Conservation (phyloP, 176 grass and related monocot genomes). For the Puya raimondii region DNA sequence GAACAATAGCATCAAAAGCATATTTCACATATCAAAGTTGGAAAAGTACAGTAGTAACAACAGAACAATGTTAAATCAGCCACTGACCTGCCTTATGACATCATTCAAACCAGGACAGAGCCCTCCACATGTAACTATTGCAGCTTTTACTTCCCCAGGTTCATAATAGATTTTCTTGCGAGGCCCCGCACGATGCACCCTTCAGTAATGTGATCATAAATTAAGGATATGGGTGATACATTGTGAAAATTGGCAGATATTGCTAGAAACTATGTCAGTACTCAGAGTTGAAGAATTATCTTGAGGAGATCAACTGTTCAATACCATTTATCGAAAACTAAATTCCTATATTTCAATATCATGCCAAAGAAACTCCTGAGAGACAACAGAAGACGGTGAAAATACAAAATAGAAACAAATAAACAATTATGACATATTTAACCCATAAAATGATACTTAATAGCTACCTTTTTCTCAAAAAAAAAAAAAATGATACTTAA, state of each 20-base stretch:
- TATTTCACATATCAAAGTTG: not conserved
- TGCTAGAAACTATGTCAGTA: no score
- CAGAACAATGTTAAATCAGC: not conserved
- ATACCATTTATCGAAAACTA: no score
- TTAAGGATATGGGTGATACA: not conserved
- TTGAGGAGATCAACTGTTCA: not conserved
- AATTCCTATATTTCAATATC: no score
- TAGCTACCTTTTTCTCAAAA: no score
- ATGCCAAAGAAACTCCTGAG: no score
- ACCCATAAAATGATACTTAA: not conserved
- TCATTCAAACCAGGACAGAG: slow-evolving; percentile 96
- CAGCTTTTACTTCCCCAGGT: slow-evolving; percentile 90
- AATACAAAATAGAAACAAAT: no score
- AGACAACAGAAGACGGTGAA: no score
- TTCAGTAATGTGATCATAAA: slow-evolving; percentile 29
- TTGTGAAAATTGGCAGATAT: no score
- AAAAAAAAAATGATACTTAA: not conserved
- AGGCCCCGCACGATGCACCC: slow-evolving; percentile 90
- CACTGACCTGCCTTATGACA: slow-evolving; percentile 83
- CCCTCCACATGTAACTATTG: slow-evolving; percentile 93
- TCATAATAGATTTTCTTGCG: slow-evolving; percentile 92
- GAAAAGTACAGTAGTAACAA: not conserved
- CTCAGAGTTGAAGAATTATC: no score
- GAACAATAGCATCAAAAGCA: not conserved
- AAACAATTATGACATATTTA: not conserved